A percentile compares a stretch with the other conserved stretches of the same genome.
Evolutionary conservation across 257 asterid species (phyloP).

Genomic region (Coffea eugenioides): DNA sequence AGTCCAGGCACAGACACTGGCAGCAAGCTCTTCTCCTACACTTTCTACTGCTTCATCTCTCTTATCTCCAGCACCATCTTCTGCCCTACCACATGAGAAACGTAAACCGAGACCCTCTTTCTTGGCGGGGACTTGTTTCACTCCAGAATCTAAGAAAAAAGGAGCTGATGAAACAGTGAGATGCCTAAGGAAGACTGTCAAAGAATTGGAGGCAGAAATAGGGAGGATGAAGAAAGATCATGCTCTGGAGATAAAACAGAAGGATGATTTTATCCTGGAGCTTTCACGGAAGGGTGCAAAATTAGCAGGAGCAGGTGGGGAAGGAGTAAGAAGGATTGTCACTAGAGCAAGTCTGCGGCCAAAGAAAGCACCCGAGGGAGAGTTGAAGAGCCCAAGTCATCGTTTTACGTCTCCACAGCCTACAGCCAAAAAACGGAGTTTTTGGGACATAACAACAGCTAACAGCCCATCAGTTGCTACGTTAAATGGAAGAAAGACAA

Average conservation of each 20-base stretch:
- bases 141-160: slow-evolving; percentile 54
- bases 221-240: slow-evolving; percentile 56
- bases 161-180: slow-evolving; percentile 28
- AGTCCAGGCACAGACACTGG: slow-evolving; percentile 54
- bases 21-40: slow-evolving; percentile 48
- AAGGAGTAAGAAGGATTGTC: slow-evolving; percentile 30
- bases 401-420: slow-evolving; percentile 56
- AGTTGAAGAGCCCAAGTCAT: slow-evolving; percentile 41
- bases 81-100: slow-evolving; percentile 36
- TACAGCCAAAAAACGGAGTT: slow-evolving; percentile 55
- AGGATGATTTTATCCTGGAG: slow-evolving; percentile 42
- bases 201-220: slow-evolving; percentile 48
- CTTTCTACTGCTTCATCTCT: slow-evolving; percentile 42
- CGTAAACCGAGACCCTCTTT: slow-evolving; percentile 41
- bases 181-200: slow-evolving; percentile 40
- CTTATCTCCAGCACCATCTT: slow-evolving; percentile 40
- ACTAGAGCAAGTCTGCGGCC: slow-evolving; percentile 36
- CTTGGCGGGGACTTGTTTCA: slow-evolving; percentile 44
- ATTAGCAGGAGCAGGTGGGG: slow-evolving; percentile 29
- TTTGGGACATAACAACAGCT: slow-evolving; percentile 60
- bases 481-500: slow-evolving; percentile 57
- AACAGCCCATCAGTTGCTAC: slow-evolving; percentile 56
- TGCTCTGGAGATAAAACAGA: slow-evolving; percentile 42
- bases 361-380: slow-evolving; percentile 32
- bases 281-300: slow-evolving; percentile 43